Percentiles rank a stretch among this genome's conserved stretches.
Conservation (phyloP, 495 filamentous ascomycete species). For the Penicillium lividum region DNA sequence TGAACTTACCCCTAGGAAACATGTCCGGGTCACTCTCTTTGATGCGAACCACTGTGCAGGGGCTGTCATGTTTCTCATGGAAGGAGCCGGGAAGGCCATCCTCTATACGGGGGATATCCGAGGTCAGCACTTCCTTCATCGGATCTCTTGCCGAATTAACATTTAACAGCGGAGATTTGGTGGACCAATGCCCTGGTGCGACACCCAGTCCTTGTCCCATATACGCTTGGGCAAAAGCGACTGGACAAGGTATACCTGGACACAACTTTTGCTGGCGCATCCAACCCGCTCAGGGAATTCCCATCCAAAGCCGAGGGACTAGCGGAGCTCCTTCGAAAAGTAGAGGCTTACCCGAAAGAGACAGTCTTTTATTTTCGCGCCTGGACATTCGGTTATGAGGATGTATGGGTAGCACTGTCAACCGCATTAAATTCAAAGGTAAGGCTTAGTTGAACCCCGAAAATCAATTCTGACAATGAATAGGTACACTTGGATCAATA, state of each 20-base stretch:
- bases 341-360: constrained; percentile 66
- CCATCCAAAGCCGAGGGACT: constrained; percentile 69
- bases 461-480: background rate
- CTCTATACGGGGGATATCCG: constrained; percentile 94
- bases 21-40: constrained; percentile 78
- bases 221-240: constrained; percentile 61
- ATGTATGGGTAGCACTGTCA: constrained; percentile 85
- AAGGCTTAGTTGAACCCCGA: constrained; percentile 2
- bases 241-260: constrained; percentile 86
- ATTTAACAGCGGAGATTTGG: constrained; percentile 59
- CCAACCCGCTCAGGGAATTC: constrained; percentile 50
- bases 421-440: constrained; percentile 67
- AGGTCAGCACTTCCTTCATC: constrained; percentile 45
- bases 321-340: constrained; percentile 68
- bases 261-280: constrained; percentile 67
- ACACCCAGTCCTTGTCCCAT: constrained; percentile 75
- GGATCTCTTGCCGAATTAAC: constrained; percentile 10
- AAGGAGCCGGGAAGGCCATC: constrained; percentile 71
- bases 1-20: constrained; percentile 66
- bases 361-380: constrained; percentile 83
- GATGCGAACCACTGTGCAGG: constrained; percentile 93
- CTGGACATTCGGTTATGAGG: constrained; percentile 94
- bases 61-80: constrained; percentile 92
- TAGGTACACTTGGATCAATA: constrained; percentile 85
- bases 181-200: constrained; percentile 66